phyloP scores from a whole-genome alignment of 192 early-diverging fungal genomes.

The Linnemannia hyalina region DNA sequence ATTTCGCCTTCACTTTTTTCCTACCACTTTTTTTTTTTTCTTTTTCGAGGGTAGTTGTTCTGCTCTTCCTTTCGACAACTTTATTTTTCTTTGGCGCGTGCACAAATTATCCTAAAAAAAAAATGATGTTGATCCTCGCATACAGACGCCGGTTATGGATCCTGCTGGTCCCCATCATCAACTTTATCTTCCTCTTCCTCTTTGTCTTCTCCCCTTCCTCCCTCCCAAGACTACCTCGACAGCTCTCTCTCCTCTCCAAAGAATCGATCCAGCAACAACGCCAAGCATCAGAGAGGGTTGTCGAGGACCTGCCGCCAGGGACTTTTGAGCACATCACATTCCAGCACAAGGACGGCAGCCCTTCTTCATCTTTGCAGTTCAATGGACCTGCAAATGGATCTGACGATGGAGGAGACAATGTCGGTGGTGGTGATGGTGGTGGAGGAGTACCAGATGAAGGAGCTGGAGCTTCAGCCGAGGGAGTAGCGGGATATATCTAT shows the following conservation, averaged over 20 bases:
- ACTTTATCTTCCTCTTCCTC: constrained; percentile 40
- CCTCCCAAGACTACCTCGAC: constrained; percentile 28
- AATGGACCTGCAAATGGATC: neutral
- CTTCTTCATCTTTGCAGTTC: neutral
- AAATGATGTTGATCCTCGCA: constrained; percentile 14
- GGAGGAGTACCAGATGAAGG: neutral
- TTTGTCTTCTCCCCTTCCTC: constrained; percentile 43
- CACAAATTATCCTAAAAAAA: neutral
- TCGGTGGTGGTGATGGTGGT: neutral
- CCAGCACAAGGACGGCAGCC: neutral
- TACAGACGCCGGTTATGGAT: constrained; percentile 21
- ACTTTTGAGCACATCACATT: constrained; percentile 26
- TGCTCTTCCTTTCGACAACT: neutral
- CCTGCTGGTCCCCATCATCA: constrained; percentile 42
- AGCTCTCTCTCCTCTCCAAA: neutral
- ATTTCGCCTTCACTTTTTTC: neutral
- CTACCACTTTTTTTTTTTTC: neutral
- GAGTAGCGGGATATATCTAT: neutral
- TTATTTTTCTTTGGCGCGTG: neutral
- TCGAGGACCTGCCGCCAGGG: neutral
- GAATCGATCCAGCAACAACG: neutral
- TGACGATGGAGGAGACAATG: neutral
- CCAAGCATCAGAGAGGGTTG: neutral
- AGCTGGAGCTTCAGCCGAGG: neutral
- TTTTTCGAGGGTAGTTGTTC: neutral